phyloP scores from a whole-genome alignment of 2,329 filamentous ascomycete genomes.

The Rosellinia necatrix region DNA sequence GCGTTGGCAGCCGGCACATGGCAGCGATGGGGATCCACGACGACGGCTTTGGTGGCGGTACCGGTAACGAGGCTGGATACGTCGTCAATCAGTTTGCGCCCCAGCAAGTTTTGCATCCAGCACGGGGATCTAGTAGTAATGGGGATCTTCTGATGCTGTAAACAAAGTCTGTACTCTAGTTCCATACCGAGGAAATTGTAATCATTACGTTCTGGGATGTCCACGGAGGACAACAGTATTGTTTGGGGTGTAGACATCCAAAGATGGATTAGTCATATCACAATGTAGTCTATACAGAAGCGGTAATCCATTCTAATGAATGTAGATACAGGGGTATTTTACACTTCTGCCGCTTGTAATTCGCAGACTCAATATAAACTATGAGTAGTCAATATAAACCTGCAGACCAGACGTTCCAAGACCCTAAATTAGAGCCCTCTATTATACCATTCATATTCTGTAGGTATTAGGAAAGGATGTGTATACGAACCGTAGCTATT shows the following conservation, averaged over 20 bases:
- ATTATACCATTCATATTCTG: too few species aligned
- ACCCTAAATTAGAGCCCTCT: too few species aligned
- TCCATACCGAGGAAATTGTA: not conserved
- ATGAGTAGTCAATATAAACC: too few species aligned
- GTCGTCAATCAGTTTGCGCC: slow-evolving; percentile 84
- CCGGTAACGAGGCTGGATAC: slow-evolving; percentile 59
- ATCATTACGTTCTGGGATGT: too few species aligned
- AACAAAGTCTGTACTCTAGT: not conserved
- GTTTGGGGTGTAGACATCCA: not conserved
- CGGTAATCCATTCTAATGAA: too few species aligned
- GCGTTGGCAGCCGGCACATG: slow-evolving; percentile 75
- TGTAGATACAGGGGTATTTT: too few species aligned
- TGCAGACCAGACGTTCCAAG: too few species aligned
- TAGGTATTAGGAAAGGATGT: too few species aligned
- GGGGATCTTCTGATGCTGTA: slow-evolving; percentile 73
- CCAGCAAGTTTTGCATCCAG: slow-evolving; percentile 74
- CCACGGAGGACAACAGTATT: too few species aligned
- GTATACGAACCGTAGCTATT: too few species aligned
- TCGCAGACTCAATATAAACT: too few species aligned
- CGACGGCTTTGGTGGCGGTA: slow-evolving; percentile 61
- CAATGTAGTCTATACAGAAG: slow-evolving; percentile 1
- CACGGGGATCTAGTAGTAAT: slow-evolving; percentile 66
- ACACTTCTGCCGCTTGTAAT: too few species aligned
- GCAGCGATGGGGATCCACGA: slow-evolving; percentile 70
- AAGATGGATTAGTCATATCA: not conserved